Evolutionary conservation across 2,329 filamentous ascomycete genomes (phyloP), one percentile per base, ranked within the genome.

Genomic region (Kalmusia sp.): DNA sequence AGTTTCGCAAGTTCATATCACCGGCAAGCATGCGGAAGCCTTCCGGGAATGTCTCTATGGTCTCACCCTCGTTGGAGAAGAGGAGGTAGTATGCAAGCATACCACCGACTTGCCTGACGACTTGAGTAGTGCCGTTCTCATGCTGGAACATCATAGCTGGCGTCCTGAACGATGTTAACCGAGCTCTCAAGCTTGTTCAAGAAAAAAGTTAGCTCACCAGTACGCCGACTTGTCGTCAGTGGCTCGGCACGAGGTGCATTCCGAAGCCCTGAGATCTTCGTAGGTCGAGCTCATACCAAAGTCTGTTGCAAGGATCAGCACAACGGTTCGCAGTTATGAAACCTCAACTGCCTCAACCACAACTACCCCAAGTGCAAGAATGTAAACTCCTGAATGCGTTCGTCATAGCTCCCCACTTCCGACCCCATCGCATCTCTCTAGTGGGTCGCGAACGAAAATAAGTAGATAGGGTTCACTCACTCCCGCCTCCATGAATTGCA

Each of bases 31-130:
- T 90, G 69, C 86, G 84, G 63, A 93, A 82, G 28, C 87, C 88
- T 15, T 81, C 68, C 12, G 91, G 90, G 79, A 92, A 93, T 8
- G 89, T 80, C 37, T 87, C 79, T 65, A 91, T 85, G 63, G 87
- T 82, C 52, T 87, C 87, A 39, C 85, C 82, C 11, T 43, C 48
- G 19, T 55, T 55, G 1, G 21, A 2, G 67, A 89, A 87, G 9
- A 92, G 85, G 41, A 96, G 86, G 76, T 97, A 97, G 82, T 98
- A 97, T 14, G 69, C 71, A 41, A 75, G 71, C 71, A 75, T 73
- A 60, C 74, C 80, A 27, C 82, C 83, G 35, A 78, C 69, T 58
- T 84, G 81, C 6, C 84, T 79, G 27, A 93, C 90, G 43, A 83
- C 79, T 73, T 89, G 86, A 55, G 90, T 85, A 46, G 80, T 82